Base-by-base conservation (phyloP, 768 basidiomycete species). In the Multifurca ochricompacta region DNA sequence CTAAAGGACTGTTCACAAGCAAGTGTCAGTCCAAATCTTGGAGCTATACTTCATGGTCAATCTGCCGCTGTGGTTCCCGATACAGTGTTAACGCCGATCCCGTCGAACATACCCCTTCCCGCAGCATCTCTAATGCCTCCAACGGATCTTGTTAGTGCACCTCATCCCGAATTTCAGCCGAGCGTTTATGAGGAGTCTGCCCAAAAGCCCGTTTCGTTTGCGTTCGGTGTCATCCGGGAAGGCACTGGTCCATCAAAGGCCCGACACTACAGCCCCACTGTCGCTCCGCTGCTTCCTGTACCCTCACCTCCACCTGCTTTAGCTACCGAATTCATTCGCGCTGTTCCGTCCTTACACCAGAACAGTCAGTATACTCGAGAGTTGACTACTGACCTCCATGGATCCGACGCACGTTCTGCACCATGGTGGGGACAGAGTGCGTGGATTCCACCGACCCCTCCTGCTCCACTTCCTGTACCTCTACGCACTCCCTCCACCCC, bases 291-390 rank as follows among this genome's bases (percentile, higher is more conserved):
- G 9, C 56, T 57, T 34, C 56, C 56, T 23, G 56, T 42, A 27
- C 56, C 56, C n/a, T 57, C 56, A 27, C 50, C 50, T 35, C 51
- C 56, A 36, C 56, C 51, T 30, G 37, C 51, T 36, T 36, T 57
- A 6, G 39, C 39, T 8, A 57, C 45, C 34, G 56, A 52, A 2
- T 57, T 57, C 19, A 41, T 52, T 40, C 37, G 8, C 18, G 16
- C 49, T 18, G 27, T 52, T 51, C 55, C 55, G 28, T 56, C 50
- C 10, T 42, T 47, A 27, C 32, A 36, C 6, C 49, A 56, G 49
- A 46, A 30, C 23, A 21, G 5, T 31, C 44, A 35, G 23, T 16
- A 47, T 27, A 41, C 16, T 2, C 44, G 37, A 32, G 55, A 56
- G 23, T 19, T 35, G 19, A 46, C 40, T 37, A 39, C 36, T 21